Evolutionary conservation across 2,329 filamentous ascomycete genomes (phyloP).

Genomic region (Fusarium clavum): DNA sequence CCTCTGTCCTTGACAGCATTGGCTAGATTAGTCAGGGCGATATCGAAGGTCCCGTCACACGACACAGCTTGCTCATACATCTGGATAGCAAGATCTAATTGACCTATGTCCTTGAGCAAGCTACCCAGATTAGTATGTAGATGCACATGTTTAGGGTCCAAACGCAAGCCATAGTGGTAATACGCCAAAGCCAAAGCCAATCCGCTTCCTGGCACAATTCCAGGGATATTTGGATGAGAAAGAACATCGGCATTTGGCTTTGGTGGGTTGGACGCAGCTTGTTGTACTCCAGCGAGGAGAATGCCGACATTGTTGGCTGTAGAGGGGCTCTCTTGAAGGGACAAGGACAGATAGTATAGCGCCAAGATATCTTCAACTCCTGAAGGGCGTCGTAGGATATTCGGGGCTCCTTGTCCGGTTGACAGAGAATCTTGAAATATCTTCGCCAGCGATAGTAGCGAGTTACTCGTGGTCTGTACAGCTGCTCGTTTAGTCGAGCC

Average conservation of each 20-base stretch:
- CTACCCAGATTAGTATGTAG: constrained; percentile 97
- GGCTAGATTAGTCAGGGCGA: constrained; percentile 93
- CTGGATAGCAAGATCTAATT: constrained; percentile 88
- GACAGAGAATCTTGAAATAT: constrained; percentile 98
- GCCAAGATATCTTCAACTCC: constrained; percentile 93
- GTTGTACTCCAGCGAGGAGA: constrained; percentile 92
- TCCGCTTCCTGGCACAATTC: constrained; percentile 86
- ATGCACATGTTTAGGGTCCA: constrained; percentile 92
- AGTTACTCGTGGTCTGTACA: constrained; percentile 94
- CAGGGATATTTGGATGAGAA: constrained; percentile 69
- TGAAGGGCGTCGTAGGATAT: constrained; percentile 70
- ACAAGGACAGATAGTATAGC: constrained; percentile 94
- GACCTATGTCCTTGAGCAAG: constrained; percentile 94
- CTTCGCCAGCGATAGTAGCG: constrained; percentile 91
- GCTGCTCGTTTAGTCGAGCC: constrained; percentile 81
- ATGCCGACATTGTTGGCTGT: constrained; percentile 99
- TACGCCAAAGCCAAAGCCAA: constrained; percentile 89
- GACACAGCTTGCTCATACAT: constrained; percentile 97
- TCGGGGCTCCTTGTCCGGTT: constrained; percentile 69
- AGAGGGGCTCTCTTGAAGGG: constrained; percentile 93
- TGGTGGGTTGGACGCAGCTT: constrained; percentile 57
- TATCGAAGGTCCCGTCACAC: constrained; percentile 95
- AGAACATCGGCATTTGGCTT: constrained; percentile 19
- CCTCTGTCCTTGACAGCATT: constrained; percentile 99
- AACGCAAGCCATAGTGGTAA: constrained; percentile 90